phyloP scores from a whole-genome alignment of 2,329 filamentous ascomycete species.

The Cryphonectria carpinicola region DNA sequence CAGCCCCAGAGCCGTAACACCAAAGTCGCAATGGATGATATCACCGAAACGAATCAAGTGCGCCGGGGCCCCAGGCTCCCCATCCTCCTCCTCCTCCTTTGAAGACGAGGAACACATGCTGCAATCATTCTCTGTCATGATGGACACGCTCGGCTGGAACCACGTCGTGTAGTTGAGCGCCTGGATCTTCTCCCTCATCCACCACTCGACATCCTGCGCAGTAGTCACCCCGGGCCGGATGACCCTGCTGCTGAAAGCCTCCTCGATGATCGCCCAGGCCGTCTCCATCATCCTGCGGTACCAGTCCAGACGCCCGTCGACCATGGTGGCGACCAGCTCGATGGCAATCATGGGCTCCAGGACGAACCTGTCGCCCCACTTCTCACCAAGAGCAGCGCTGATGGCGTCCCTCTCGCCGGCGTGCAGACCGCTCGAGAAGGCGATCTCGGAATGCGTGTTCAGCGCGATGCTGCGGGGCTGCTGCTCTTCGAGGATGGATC shows the following conservation, averaged over 20 bases:
- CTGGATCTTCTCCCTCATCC: conserved; percentile 54
- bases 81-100: background rate
- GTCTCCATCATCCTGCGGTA: conserved; percentile 53
- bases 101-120: conserved; percentile 15
- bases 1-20: conserved; percentile 50
- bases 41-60: conserved; percentile 49
- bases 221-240: conserved; percentile 49
- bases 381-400: conserved; percentile 39
- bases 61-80: conserved; percentile 28
- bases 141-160: conserved; percentile 53
- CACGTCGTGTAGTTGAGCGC: conserved; percentile 55
- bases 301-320: conserved; percentile 44
- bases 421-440: conserved; percentile 53
- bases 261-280: conserved; percentile 53
- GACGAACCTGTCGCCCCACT: conserved; percentile 47
- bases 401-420: conserved; percentile 49
- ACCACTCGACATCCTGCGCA: conserved; percentile 54
- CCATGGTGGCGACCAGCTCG: conserved; percentile 51
- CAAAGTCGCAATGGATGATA: conserved; percentile 54
- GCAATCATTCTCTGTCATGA: conserved; percentile 41
- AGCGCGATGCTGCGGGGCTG: conserved; percentile 46
- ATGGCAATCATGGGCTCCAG: conserved; percentile 50
- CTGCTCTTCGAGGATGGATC: conserved; percentile 41
- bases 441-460: conserved; percentile 49
- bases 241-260: conserved; percentile 48